phyloP scores from a whole-genome alignment of 345 rosid genomes.

The Abelmoschus esculentus region DNA sequence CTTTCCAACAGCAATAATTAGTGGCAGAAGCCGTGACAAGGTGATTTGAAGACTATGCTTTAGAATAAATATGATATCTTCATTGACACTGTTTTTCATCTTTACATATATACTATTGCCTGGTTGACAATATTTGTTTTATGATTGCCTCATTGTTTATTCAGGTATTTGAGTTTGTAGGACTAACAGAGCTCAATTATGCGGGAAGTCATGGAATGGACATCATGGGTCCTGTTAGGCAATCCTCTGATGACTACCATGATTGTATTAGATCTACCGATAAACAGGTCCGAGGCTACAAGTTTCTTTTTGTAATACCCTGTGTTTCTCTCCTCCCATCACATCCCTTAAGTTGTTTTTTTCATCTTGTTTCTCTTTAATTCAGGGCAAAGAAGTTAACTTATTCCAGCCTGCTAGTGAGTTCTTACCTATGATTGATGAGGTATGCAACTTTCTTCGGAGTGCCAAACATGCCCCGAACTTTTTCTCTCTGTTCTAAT shows the following conservation, averaged over 20 bases:
- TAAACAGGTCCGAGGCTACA: slow-evolving; percentile 36
- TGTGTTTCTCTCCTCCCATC: not conserved
- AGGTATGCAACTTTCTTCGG: slow-evolving; percentile 26
- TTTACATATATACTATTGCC: not conserved
- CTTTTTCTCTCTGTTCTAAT: slow-evolving; percentile 5
- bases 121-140: not conserved
- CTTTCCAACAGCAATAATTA: slow-evolving; percentile 94
- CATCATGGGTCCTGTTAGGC: slow-evolving; percentile 68
- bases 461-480: not conserved
- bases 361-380: slow-evolving; percentile 11
- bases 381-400: slow-evolving; percentile 55
- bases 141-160: slow-evolving; percentile 1
- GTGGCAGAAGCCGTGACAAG: slow-evolving; percentile 97
- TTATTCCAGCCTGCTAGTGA: slow-evolving; percentile 78
- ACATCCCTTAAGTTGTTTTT: not conserved
- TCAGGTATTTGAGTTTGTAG: slow-evolving; percentile 78
- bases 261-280: slow-evolving; percentile 39
- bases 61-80: too few species aligned
- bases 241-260: slow-evolving; percentile 30
- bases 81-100: not conserved
- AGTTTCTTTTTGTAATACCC: not conserved
- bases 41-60: slow-evolving; percentile 22
- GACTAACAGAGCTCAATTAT: slow-evolving; percentile 66
- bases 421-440: slow-evolving; percentile 59
- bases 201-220: slow-evolving; percentile 99